These are phyloP conservation scores for Rhodotorula sp. DNA, from an alignment of 1,284 basidiomycete genomes.

Conservation along the genomic window DNA sequence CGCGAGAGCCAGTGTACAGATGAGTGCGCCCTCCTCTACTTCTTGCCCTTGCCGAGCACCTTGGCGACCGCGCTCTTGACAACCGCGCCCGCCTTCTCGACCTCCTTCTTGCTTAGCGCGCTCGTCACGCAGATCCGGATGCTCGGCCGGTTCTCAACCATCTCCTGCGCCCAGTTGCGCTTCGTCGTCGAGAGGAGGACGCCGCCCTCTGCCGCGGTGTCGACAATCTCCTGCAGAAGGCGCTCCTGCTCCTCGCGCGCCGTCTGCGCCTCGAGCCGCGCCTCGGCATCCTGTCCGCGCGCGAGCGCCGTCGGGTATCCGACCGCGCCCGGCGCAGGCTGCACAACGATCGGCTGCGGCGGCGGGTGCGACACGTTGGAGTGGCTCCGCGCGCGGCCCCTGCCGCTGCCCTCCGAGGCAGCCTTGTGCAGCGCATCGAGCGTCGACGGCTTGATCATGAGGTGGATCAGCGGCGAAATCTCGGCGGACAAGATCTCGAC, in stretches of 20 bases:
- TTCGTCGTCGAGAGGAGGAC: conserved; percentile 81
- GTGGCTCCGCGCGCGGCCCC: conserved; percentile 38
- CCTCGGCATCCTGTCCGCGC: not conserved
- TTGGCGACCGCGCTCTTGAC: conserved; percentile 75
- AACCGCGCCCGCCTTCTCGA: conserved; percentile 78
- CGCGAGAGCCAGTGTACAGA: not conserved
- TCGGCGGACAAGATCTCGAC: conserved; percentile 80
- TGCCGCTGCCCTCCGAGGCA: conserved; percentile 46
- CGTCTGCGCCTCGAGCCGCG: conserved; percentile 49
- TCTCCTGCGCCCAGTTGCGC: conserved; percentile 77
- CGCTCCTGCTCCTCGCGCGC: conserved; percentile 73
- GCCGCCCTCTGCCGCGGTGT: conserved; percentile 60
- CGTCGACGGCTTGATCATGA: conserved; percentile 61
- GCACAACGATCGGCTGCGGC: conserved; percentile 40
- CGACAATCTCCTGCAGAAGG: conserved; percentile 82
- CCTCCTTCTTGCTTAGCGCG: conserved; percentile 82
- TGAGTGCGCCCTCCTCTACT: conserved; percentile 13
- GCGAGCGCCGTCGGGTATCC: not conserved
- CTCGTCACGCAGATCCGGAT: conserved; percentile 79
- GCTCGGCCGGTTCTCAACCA: conserved; percentile 78
- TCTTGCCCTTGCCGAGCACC: conserved; percentile 56
- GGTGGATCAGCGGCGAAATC: conserved; percentile 83
- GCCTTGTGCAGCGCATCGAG: conserved; percentile 19
- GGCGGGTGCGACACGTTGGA: conserved; percentile 48
- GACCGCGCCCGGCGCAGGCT: conserved; percentile 5